Percentiles rank a stretch among this genome's conserved stretches.
Evolutionary conservation across 2,329 filamentous ascomycete species (phyloP).

Genomic region (Exophiala viscosa): DNA sequence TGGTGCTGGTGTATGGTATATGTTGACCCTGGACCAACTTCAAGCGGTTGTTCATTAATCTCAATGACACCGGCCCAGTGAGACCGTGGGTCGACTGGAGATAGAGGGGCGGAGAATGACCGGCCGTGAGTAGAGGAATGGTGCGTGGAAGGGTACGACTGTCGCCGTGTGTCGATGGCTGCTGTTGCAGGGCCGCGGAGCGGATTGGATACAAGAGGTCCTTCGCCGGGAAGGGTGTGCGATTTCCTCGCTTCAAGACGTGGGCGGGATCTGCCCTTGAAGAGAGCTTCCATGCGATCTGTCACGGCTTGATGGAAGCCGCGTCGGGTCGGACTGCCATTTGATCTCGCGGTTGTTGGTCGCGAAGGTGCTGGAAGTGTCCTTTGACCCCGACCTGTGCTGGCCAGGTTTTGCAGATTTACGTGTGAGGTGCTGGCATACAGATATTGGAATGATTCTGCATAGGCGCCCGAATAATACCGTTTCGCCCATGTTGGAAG

Average conservation of each 20-base stretch:
- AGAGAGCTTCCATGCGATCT: conserved; percentile 12
- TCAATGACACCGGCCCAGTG: conserved; percentile 39
- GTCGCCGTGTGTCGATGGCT: conserved; percentile 8
- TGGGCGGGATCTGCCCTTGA: conserved; percentile 14
- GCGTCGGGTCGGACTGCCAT: conserved; percentile 9
- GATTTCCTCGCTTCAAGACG: conserved; percentile 25
- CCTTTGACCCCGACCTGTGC: conserved; percentile 8
- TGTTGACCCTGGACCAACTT: conserved; percentile 17
- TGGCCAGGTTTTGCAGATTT: conserved; percentile 16
- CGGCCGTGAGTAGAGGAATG: conserved; percentile 10
- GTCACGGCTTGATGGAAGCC: conserved; percentile 18
- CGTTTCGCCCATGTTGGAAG: conserved; percentile 52
- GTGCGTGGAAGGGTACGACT: conserved; percentile 12
- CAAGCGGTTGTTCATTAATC: conserved; percentile 15
- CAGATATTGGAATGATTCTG: conserved; percentile 25
- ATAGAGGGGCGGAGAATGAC: conserved; percentile 28
- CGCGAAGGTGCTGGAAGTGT: conserved; percentile 24
- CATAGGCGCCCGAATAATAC: conserved; percentile 54
- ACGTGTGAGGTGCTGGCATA: conserved; percentile 19
- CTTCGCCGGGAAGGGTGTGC: conserved; percentile 25
- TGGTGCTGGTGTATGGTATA: conserved; percentile 22
- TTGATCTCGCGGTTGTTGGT: conserved; percentile 26
- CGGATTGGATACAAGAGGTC: conserved; percentile 28
- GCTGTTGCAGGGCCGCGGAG: conserved; percentile 17
- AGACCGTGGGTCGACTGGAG: conserved; percentile 41